A percentile compares a stretch with the other conserved stretches of the same genome.
phyloP scores from a whole-genome alignment of 495 filamentous ascomycete species.

The Lichenothelia convexa region DNA sequence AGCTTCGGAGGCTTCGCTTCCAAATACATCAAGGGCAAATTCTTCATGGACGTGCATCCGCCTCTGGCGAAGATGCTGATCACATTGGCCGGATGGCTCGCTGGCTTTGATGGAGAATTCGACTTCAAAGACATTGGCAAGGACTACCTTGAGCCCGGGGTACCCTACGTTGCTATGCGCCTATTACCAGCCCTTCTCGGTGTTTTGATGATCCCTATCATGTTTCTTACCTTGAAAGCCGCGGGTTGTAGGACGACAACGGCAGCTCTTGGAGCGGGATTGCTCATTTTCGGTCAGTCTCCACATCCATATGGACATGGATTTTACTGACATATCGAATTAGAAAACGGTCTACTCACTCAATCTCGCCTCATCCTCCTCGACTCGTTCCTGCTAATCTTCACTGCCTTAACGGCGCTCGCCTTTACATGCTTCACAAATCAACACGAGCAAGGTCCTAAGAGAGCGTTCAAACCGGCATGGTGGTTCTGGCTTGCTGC shows the following conservation, averaged over 20 bases:
- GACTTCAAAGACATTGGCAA: slow-evolving; percentile 99
- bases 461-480: slow-evolving; percentile 61
- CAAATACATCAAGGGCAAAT: slow-evolving; percentile 95
- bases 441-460: slow-evolving; percentile 83
- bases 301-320: not conserved
- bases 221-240: slow-evolving; percentile 88
- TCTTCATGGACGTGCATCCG: slow-evolving; percentile 99
- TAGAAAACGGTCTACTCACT: slow-evolving; percentile 88
- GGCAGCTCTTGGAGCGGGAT: slow-evolving; percentile 58
- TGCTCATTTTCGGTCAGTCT: slow-evolving; percentile 67
- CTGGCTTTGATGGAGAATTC: slow-evolving; percentile 86
- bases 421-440: slow-evolving; percentile 89
- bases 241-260: slow-evolving; percentile 73
- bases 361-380: slow-evolving; percentile 91
- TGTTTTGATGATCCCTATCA: slow-evolving; percentile 68
- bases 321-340: not conserved
- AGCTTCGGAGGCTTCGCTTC: slow-evolving; percentile 95
- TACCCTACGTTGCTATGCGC: slow-evolving; percentile 96
- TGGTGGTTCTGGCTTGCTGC: slow-evolving; percentile 98
- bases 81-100: slow-evolving; percentile 85
- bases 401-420: slow-evolving; percentile 80
- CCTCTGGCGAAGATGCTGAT: slow-evolving; percentile 94
- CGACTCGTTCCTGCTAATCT: slow-evolving; percentile 85
- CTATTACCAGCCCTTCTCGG: slow-evolving; percentile 78
- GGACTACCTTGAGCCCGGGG: slow-evolving; percentile 84